Evolutionary conservation across 129 eudicot species (phyloP), one percentile per base, ranked within the genome.

Genomic region (Tagetes erecta): DNA sequence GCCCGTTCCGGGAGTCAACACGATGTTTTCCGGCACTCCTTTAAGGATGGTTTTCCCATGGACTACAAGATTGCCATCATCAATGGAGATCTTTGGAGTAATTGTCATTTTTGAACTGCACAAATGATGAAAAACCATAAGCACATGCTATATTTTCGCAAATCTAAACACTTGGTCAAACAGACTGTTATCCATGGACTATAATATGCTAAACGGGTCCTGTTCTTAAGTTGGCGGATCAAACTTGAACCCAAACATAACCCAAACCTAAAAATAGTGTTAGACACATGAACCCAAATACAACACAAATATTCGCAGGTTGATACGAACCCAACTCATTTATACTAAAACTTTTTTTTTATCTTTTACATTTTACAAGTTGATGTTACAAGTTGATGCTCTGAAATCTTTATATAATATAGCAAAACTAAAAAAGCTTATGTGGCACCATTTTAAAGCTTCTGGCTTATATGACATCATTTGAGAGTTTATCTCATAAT

Each of bases 21-120:
- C 71, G 49, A 93, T 88, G 88, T 93, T 93, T 64, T 93, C 97
- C 7, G 96, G 85, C 67, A 93, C 97, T 35, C 88, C 87, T 3
- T 69, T 86, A 58, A 93, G 76, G 70, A 93, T 83, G 27, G 97
- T 90, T 81, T 85, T 93, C 59, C 98, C 97, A 78, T 93, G 91
- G 80, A 93, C 97, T 73, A 93, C 83, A 71, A 93, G 96, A 83
- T 90, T 87, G 52, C 91, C 92, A 31, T 68, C 86, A 68, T 81
- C 92, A 80, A 88, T 68, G 31, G 96, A 88, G 77, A 93, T 93
- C 35, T 83, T 90, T 11, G 98, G 91, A 33, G 96, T 90, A 51
- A 93, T 86, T 5, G 98, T 93, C 98, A 93, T 93, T 62, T 83
- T 88, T 77, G 30, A 75, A 62, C 89, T 87, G 67, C 84, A 80